These are phyloP conservation scores for Pisolithus sp. DNA, from an alignment of 768 basidiomycete species.

Conservation along the genomic window DNA sequence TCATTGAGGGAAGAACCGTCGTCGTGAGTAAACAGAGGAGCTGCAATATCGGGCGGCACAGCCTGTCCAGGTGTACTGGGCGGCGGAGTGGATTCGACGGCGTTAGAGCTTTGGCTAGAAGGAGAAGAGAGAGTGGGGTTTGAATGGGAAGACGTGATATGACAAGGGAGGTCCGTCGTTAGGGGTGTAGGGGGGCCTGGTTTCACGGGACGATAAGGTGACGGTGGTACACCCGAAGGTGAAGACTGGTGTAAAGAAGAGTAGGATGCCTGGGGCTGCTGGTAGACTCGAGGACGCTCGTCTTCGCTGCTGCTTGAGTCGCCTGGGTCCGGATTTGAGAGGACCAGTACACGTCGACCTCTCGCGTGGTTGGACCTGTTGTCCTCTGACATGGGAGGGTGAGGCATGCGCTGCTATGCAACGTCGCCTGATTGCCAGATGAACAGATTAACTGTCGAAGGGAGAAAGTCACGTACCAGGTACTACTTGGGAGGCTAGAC, in stretches of 20 bases:
- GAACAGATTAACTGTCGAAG: not conserved
- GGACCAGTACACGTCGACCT: slow-evolving; percentile 41
- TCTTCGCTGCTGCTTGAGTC: slow-evolving; percentile 36
- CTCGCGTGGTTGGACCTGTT: slow-evolving; percentile 32
- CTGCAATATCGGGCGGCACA: slow-evolving; percentile 35
- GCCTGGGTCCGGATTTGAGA: slow-evolving; percentile 57
- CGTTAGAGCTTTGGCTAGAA: slow-evolving; percentile 57
- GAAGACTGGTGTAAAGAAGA: slow-evolving; percentile 19
- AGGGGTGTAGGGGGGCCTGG: slow-evolving; percentile 26
- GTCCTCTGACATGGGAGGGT: slow-evolving; percentile 55
- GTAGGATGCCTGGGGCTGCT: slow-evolving; percentile 20
- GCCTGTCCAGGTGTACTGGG: slow-evolving; percentile 57
- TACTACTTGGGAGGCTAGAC: not conserved
- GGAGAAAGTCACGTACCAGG: not conserved
- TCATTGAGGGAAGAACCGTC: slow-evolving; percentile 29
- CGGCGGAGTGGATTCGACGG: slow-evolving; percentile 64
- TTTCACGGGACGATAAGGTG: slow-evolving; percentile 13
- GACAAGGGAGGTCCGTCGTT: slow-evolving; percentile 32
- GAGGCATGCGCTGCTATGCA: slow-evolving; percentile 26
- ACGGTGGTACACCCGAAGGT: slow-evolving; percentile 19
- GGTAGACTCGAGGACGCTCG: slow-evolving; percentile 19
- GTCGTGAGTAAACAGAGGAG: slow-evolving; percentile 32
- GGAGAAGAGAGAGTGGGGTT: slow-evolving; percentile 65
- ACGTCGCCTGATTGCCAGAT: slow-evolving; percentile 19
- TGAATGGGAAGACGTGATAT: slow-evolving; percentile 32